Conservation (phyloP, 192 early-diverging fungal species). For the Mortierella claussenii region DNA sequence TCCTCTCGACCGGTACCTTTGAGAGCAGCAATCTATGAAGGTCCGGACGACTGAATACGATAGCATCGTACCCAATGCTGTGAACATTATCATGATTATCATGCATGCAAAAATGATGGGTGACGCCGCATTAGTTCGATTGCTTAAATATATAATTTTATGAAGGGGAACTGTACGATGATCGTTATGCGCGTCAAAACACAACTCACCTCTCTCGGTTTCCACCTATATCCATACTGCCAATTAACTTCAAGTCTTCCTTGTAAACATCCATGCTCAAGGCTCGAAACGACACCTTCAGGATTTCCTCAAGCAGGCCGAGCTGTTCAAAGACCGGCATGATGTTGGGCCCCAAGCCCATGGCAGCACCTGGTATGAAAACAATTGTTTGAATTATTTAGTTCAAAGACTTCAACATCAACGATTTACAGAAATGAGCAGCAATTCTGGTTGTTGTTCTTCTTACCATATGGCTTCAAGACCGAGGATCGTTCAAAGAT, state of each 20-base stretch:
- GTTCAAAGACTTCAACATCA: too few relatives aligned
- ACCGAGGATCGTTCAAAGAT: not conserved
- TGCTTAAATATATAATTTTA: too few relatives aligned
- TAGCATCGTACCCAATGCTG: constrained; percentile 17
- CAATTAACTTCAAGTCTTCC: constrained; percentile 12
- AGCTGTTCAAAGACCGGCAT: constrained; percentile 24
- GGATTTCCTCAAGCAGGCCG: constrained; percentile 17
- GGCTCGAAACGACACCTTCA: not conserved
- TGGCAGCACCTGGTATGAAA: constrained; percentile 10
- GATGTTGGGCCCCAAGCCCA: constrained; percentile 18
- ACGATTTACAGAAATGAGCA: not conserved
- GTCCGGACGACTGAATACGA: constrained; percentile 18
- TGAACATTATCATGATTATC: too few relatives aligned
- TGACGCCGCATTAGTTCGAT: too few relatives aligned
- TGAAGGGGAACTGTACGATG: too few relatives aligned
- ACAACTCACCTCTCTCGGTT: not conserved
- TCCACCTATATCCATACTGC: not conserved
- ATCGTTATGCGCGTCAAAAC: not conserved
- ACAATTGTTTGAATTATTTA: too few relatives aligned
- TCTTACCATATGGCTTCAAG: not conserved
- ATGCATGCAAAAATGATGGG: too few relatives aligned
- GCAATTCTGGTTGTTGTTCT: not conserved
- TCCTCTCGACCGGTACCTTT: constrained; percentile 15
- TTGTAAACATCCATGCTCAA: constrained; percentile 14
- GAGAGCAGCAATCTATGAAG: constrained; percentile 19